Percentiles rank a stretch among this genome's conserved stretches.
Conservation (phyloP, 2,329 filamentous ascomycete genomes). For the Neonectria faginata region DNA sequence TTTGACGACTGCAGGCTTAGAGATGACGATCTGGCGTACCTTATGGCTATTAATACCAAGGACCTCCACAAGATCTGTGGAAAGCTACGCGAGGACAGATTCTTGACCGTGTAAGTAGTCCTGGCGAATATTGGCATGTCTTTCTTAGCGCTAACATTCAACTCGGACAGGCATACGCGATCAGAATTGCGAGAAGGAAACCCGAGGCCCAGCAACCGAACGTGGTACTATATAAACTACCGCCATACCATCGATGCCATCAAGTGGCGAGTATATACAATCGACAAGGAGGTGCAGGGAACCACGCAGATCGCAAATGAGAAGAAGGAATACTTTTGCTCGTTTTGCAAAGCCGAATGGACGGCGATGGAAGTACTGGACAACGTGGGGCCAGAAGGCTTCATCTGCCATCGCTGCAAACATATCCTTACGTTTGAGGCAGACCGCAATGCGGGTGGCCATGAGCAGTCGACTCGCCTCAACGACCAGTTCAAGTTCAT, state of each 20-base stretch:
- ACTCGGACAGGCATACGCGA: slow-evolving; percentile 65
- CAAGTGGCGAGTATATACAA: slow-evolving; percentile 90
- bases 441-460: slow-evolving; percentile 75
- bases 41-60: slow-evolving; percentile 91
- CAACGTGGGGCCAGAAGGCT: slow-evolving; percentile 75
- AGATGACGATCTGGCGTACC: slow-evolving; percentile 86
- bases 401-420: slow-evolving; percentile 85
- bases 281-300: slow-evolving; percentile 89
- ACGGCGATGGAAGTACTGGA: slow-evolving; percentile 91
- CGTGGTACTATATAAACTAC: slow-evolving; percentile 98
- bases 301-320: slow-evolving; percentile 84
- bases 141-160: slow-evolving; percentile 57
- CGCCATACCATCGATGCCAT: slow-evolving; percentile 94
- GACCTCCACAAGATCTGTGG: slow-evolving; percentile 91
- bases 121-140: slow-evolving; percentile 29
- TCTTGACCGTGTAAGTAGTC: slow-evolving; percentile 77
- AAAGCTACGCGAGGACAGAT: slow-evolving; percentile 84
- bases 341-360: slow-evolving; percentile 85
- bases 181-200: slow-evolving; percentile 84
- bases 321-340: slow-evolving; percentile 91
- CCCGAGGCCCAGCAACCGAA: slow-evolving; percentile 83
- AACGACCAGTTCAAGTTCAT: slow-evolving; percentile 86
- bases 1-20: slow-evolving; percentile 76
- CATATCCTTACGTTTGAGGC: slow-evolving; percentile 72
- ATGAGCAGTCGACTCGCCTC: slow-evolving; percentile 78